A percentile compares a stretch with the other conserved stretches of the same genome.
These are phyloP conservation scores for Botrytis paeoniae DNA, from an alignment of 2,329 filamentous ascomycete species.

Conservation along the genomic window DNA sequence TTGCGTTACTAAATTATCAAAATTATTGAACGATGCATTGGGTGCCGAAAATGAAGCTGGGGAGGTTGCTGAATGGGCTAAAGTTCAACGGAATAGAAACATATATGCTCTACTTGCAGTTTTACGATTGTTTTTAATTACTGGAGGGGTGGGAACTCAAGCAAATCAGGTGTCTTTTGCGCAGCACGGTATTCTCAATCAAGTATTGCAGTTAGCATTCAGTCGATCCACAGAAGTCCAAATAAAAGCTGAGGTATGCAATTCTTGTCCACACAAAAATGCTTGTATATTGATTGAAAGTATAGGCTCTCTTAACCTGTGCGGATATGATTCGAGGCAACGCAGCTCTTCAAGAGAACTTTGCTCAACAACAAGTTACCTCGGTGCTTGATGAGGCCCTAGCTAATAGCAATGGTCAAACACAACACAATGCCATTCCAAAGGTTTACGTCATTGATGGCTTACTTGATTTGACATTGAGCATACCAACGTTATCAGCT, in stretches of 20 bases:
- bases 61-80: slow-evolving; percentile 69
- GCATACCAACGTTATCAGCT: slow-evolving; percentile 60
- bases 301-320: slow-evolving; percentile 74
- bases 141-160: slow-evolving; percentile 74
- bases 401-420: slow-evolving; percentile 41
- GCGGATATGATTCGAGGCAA: slow-evolving; percentile 87
- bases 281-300: slow-evolving; percentile 23
- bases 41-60: slow-evolving; percentile 52
- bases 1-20: slow-evolving; percentile 68
- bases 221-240: slow-evolving; percentile 66
- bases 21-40: slow-evolving; percentile 62
- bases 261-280: slow-evolving; percentile 1
- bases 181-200: slow-evolving; percentile 74
- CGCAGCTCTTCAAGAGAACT: slow-evolving; percentile 75
- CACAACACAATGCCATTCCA: slow-evolving; percentile 49
- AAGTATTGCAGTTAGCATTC: slow-evolving; percentile 81
- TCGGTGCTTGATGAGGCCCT: slow-evolving; percentile 49
- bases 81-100: slow-evolving; percentile 80
- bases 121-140: slow-evolving; percentile 77
- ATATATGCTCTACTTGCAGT: slow-evolving; percentile 86
- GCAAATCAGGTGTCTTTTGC: slow-evolving; percentile 86
- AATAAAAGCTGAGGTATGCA: slow-evolving; percentile 73
- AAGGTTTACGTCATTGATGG: slow-evolving; percentile 91
- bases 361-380: slow-evolving; percentile 80
- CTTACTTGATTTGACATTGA: slow-evolving; percentile 77